Percentiles rank a stretch among this genome's conserved stretches.
phyloP scores from a whole-genome alignment of 2,329 filamentous ascomycete genomes.

The Alternaria sp. region DNA sequence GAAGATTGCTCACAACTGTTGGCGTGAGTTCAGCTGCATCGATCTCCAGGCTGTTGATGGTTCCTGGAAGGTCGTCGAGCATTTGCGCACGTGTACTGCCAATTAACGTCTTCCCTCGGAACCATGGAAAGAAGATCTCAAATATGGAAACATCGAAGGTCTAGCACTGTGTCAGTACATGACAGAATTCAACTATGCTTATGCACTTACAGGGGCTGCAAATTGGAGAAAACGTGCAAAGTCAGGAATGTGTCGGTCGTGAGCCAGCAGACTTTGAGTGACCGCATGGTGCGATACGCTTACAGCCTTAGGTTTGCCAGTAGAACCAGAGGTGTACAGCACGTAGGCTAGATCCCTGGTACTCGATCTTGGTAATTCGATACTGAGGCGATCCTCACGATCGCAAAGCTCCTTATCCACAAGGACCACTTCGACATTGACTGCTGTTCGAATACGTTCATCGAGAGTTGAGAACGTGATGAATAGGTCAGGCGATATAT shows the following conservation, averaged over 20 bases:
- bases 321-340: conserved; percentile 93
- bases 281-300: conserved; percentile 80
- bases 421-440: conserved; percentile 51
- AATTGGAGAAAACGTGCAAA: conserved; percentile 90
- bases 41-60: conserved; percentile 71
- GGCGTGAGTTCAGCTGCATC: conserved; percentile 92
- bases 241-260: conserved; percentile 77
- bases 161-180: conserved; percentile 10
- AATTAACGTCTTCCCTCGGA: conserved; percentile 76
- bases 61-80: conserved; percentile 76
- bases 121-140: conserved; percentile 90
- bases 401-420: conserved; percentile 51
- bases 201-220: conserved; percentile 68
- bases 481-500: conserved; percentile 75
- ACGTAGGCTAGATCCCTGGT: conserved; percentile 74
- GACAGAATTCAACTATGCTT: neutral
- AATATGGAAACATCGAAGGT: conserved; percentile 96
- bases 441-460: conserved; percentile 49
- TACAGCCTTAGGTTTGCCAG: conserved; percentile 88
- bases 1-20: conserved; percentile 80
- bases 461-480: conserved; percentile 67
- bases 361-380: conserved; percentile 24
- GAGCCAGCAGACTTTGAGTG: conserved; percentile 83
- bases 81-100: conserved; percentile 74
- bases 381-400: conserved; percentile 27